phyloP scores from a whole-genome alignment of 1,284 basidiomycete genomes.

The Rhodotorula glutinis region DNA sequence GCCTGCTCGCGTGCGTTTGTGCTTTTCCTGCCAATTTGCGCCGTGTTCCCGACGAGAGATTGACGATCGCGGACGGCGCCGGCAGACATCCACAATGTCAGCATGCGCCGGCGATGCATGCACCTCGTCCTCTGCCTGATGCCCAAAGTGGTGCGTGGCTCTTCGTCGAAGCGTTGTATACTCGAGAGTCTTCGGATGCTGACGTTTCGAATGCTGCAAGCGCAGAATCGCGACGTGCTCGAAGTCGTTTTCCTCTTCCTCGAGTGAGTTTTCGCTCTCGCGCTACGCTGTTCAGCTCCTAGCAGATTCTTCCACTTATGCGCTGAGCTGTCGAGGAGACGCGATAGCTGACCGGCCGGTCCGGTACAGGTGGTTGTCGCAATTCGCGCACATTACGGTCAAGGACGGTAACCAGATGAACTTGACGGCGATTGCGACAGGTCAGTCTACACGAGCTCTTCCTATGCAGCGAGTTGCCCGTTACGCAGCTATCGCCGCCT shows the following conservation, averaged over 20 bases:
- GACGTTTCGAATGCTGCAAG: neutral
- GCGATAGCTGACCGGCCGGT: too few relatives aligned
- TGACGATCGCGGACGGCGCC: neutral
- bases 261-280: neutral
- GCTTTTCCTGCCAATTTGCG: neutral
- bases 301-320: too few relatives aligned
- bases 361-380: constrained; percentile 15
- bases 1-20: constrained; percentile 22
- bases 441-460: constrained; percentile 5
- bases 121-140: constrained; percentile 36
- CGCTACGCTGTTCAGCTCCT: too few relatives aligned
- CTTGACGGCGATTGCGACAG: constrained; percentile 16
- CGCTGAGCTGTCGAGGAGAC: too few relatives aligned
- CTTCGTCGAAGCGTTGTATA: too few relatives aligned
- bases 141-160: constrained; percentile 12
- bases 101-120: constrained; percentile 23
- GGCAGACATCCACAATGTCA: constrained; percentile 25
- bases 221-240: constrained; percentile 28
- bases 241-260: constrained; percentile 35
- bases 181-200: too few relatives aligned
- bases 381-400: constrained; percentile 19
- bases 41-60: too few relatives aligned
- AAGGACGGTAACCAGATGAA: constrained; percentile 23
- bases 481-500: too few relatives aligned
- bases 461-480: too few relatives aligned